phyloP scores from a whole-genome alignment of 176 grass and related monocot species.

The Otatea glauca region DNA sequence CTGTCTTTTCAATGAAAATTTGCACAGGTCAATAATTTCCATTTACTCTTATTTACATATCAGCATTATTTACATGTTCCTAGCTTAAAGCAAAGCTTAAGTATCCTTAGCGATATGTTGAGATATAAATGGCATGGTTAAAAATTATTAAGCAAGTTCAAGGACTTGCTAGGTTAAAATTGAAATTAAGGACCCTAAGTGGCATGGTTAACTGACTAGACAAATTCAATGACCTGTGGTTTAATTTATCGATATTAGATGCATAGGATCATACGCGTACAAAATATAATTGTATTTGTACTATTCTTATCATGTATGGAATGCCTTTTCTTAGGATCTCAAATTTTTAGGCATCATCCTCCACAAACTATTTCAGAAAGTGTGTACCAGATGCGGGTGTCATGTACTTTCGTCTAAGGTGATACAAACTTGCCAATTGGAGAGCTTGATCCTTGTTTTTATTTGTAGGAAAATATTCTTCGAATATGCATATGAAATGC shows the following conservation, averaged over 20 bases:
- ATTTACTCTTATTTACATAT: conserved; percentile 21
- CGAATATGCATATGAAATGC: not conserved
- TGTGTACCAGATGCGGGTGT: not conserved
- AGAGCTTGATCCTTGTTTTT: not conserved
- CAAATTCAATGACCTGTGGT: not conserved
- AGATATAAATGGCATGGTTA: not conserved
- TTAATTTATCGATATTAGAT: not conserved
- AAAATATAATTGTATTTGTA: not conserved
- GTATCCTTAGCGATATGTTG: not conserved
- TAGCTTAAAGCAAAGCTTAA: not conserved
- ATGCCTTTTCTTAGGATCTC: not conserved
- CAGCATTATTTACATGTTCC: not conserved
- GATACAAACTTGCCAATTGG: not conserved
- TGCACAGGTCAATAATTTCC: conserved; percentile 73
- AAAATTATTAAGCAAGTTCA: not conserved
- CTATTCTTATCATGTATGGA: conserved; percentile 5
- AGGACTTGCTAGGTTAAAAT: not conserved
- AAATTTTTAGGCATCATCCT: conserved; percentile 11
- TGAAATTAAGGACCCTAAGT: not conserved
- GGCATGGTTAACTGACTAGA: conserved; percentile 1
- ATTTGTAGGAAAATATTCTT: not conserved
- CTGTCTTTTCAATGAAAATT: conserved; percentile 80
- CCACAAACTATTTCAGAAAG: not conserved
- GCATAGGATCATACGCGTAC: not conserved
- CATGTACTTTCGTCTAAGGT: not conserved